These are phyloP conservation scores for Lepidopterella palustris DNA, from an alignment of 495 filamentous ascomycete genomes.

Conservation along the genomic window DNA sequence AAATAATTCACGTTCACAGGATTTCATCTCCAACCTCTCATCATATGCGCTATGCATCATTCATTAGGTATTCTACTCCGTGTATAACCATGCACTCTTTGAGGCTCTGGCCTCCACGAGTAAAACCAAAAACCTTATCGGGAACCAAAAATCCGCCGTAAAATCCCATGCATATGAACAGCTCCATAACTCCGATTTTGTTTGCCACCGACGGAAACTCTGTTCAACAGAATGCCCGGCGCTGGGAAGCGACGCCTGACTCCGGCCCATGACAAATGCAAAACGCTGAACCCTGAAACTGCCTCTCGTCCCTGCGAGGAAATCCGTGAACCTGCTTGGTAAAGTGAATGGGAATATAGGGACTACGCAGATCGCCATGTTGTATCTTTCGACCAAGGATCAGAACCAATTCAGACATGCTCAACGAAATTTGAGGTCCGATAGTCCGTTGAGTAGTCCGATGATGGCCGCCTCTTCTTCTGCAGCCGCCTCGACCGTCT, in stretches of 20 bases:
- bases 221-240: no score
- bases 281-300: no score
- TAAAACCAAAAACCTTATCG: not conserved
- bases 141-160: not conserved
- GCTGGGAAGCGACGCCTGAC: no score
- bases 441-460: not conserved
- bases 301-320: not conserved
- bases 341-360: no score
- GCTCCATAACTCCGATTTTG: not conserved
- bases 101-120: not conserved
- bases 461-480: constrained; percentile 23
- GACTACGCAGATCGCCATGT: not conserved
- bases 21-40: not conserved
- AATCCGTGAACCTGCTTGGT: no score
- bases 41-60: not conserved
- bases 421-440: constrained; percentile 18
- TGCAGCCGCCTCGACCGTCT: constrained; percentile 32
- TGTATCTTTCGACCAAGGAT: not conserved
- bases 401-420: not conserved
- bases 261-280: no score
- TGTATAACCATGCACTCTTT: not conserved
- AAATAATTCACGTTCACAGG: not conserved
- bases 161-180: constrained; percentile 1
- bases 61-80: not conserved
- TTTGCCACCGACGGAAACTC: no score